A percentile compares a stretch with the other conserved stretches of the same genome.
phyloP scores from a whole-genome alignment of 345 rosid genomes.

The Orychophragmus violaceus region DNA sequence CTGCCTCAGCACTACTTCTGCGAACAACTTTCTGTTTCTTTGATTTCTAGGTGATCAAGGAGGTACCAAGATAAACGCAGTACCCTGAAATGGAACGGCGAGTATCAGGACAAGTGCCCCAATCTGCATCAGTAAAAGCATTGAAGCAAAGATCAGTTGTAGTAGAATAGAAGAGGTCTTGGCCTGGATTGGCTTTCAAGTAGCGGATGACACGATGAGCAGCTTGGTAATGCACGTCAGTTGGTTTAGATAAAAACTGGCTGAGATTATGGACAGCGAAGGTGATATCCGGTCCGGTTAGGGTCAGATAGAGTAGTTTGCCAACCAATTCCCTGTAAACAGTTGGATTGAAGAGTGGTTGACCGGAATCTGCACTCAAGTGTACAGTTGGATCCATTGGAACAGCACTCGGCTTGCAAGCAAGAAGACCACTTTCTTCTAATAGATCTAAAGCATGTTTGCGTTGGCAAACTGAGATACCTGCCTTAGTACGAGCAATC shows the following conservation, averaged over 20 bases:
- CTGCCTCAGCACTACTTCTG: background rate
- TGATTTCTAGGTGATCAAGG: background rate
- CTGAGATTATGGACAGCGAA: background rate
- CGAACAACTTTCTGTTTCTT: background rate
- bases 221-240: accelerated
- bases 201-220: background rate
- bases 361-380: too few species aligned
- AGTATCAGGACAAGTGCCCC: background rate
- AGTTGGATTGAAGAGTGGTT: accelerated
- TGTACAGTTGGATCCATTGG: too few species aligned
- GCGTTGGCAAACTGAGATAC: too few species aligned
- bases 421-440: too few species aligned
- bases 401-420: background rate
- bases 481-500: too few species aligned
- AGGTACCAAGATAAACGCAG: background rate
- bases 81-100: background rate
- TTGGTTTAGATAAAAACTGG: background rate
- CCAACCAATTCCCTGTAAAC: too few species aligned
- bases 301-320: background rate
- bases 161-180: background rate
- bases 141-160: background rate
- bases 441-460: too few species aligned
- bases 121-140: background rate
- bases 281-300: background rate
- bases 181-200: background rate